Base-by-base conservation (phyloP, 2,329 filamentous ascomycete species). In the Calonectria pauciramosa region DNA sequence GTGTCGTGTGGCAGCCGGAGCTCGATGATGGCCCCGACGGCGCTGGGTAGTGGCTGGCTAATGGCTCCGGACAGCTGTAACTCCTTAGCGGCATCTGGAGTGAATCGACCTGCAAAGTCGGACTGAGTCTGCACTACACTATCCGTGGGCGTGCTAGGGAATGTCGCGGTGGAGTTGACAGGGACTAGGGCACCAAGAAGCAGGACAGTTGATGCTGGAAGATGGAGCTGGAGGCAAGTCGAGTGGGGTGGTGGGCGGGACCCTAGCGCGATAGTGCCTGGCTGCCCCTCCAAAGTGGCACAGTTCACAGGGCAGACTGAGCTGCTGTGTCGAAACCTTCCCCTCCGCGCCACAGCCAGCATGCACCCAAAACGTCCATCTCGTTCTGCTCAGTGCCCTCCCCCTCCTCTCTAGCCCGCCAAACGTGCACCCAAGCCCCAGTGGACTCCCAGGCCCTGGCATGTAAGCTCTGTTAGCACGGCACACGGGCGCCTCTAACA, bases 251-350 rank as follows among this genome's bases (percentile, higher is more conserved):
- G 56, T 41, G 56, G 56, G 56, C 56, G 34, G 38, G 44, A 47
- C 44, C 11, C 20, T n/a, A 47, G 44, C 10, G n/a, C 44, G 56
- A 63, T 41, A 38, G 34, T 63, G 56, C 23, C 26, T 63, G 36
- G 36, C 56, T 63, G 36, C 56, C 56, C 56, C 56, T 63, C 56
- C 36, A 63, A 41, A 20, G 56, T 63, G 56, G 60, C 47, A 71
- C 68, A 71, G 68, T 71, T 52, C 44, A 65, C 34, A 14, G 32
- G 20, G 28, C 41, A 64, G 38, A 51, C 28, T 66, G 68, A 64
- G 63, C 54, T 36, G 66, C 68, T 66, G 68, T 71, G 49, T 56
- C 60, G 59, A 66, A 71, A 71, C 68, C 28, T 71, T 51, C 68
- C 68, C 36, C 60, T 34, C 41, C 28, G 38, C 56, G 38, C 59